Base-by-base conservation (phyloP, 108 stramenopile genomes). In the Pelagomonas calceolata region DNA sequence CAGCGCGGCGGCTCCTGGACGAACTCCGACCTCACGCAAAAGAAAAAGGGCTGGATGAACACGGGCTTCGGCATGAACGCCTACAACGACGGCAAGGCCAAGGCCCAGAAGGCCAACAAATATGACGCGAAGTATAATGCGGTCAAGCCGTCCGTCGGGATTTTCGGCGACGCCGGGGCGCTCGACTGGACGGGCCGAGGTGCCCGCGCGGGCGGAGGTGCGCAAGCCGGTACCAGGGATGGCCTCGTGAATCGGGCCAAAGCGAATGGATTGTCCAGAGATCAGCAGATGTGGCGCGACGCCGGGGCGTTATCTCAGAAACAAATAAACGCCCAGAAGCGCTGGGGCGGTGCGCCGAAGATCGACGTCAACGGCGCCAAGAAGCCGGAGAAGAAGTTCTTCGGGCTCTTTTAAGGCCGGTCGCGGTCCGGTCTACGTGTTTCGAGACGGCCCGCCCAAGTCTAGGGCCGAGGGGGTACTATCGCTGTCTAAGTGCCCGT, bases 281-380 rank as follows among this genome's bases (percentile, higher is more conserved):
- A 60, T 26, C 51, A 60, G 51, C 51, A 60, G 51, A 60, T 60
- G 51, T 60, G 51, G 51, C 51, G 51, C 26, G 51, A 60, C 51
- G 14, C 51, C 21, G 51, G 51, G 1, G 51, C 51, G 51, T 26
- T 60, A 17, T 4, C 7, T 3, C 3, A 16, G 51, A 26, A 16
- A 26, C 21, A 60, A 1, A 60, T 60, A n/a, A n/a, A n/a, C 14
- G 51, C 51, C 7, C 18, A 60, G 51, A 60, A n/a, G n/a, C n/a
- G n/a, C n/a, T n/a, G n/a, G n/a, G n/a, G n/a, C n/a, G n/a, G n/a
- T n/a, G n/a, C n/a, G 39, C 39, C 9, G 39, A 12, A 12, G 39
- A 43, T 5, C 39, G 9, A 43, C 9, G 39, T 12, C 39, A 43
- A 43, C 39, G 12, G n/a, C n/a, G n/a, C 12, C 39, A 43, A 43